Evolutionary conservation across 2,329 filamentous ascomycete species (phyloP).

Genomic region (Myrmaecium sp.): DNA sequence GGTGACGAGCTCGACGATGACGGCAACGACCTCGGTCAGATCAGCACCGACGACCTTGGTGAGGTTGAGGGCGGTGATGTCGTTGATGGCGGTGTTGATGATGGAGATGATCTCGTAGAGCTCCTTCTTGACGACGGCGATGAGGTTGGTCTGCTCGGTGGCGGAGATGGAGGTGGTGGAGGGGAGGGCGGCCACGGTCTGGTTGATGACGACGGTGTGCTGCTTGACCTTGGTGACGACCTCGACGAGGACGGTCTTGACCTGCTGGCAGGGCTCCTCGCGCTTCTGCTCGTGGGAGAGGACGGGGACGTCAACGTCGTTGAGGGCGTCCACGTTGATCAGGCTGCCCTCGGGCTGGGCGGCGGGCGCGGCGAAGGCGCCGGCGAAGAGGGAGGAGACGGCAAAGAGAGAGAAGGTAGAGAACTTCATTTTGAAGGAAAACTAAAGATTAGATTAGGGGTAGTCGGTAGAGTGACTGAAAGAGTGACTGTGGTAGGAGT

Average conservation of each 20-base stretch:
- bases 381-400: conserved; percentile 4
- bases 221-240: conserved; percentile 4
- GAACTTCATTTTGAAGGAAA: conserved; percentile 4
- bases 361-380: conserved; percentile 5
- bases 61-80: conserved; percentile 3
- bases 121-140: conserved; percentile 4
- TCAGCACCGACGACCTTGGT: conserved; percentile 4
- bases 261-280: too few species aligned
- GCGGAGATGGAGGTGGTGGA: conserved; percentile 1
- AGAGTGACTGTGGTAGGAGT: conserved; percentile 4
- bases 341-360: not conserved
- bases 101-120: conserved; percentile 4
- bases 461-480: conserved; percentile 2
- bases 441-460: not conserved
- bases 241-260: conserved; percentile 3
- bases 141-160: conserved; percentile 2
- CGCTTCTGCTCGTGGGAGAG: not conserved
- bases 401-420: conserved; percentile 5
- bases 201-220: conserved; percentile 5
- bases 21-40: conserved; percentile 3
- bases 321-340: not conserved
- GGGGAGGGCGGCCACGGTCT: conserved; percentile 3
- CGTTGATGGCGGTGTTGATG: conserved; percentile 3
- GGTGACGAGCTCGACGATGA: conserved; percentile 28
- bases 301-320: conserved; percentile 1